phyloP scores from a whole-genome alignment of 768 basidiomycete genomes.

The Termitomyces sp. region DNA sequence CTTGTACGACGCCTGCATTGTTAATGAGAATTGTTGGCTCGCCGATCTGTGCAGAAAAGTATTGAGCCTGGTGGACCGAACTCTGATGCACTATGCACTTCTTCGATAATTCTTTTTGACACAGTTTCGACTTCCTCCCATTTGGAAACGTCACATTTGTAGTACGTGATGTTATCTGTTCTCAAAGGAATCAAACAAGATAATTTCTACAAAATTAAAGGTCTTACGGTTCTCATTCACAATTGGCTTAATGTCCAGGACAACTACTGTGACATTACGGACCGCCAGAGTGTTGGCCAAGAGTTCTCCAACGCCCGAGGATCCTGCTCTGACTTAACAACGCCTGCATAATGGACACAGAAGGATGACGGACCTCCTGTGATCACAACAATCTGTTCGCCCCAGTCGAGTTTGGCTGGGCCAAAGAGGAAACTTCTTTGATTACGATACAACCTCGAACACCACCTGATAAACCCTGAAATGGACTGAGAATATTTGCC shows the following conservation, averaged over 20 bases:
- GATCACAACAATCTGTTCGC: constrained; percentile 82
- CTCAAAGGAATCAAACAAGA: background rate
- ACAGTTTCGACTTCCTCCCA: constrained; percentile 79
- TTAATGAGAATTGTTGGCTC: constrained; percentile 88
- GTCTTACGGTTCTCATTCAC: constrained; percentile 68
- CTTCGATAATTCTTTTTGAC: constrained; percentile 68
- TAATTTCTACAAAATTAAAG: background rate
- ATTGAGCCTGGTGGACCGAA: background rate
- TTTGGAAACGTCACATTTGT: constrained; percentile 89
- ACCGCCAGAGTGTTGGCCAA: constrained; percentile 84
- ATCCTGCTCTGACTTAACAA: constrained; percentile 38
- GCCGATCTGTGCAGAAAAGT: constrained; percentile 51
- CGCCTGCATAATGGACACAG: background rate
- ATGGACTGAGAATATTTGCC: background rate
- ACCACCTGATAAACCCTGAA: constrained; percentile 66
- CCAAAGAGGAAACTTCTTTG: constrained; percentile 60
- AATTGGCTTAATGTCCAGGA: constrained; percentile 80
- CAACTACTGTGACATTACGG: constrained; percentile 76
- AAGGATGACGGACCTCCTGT: constrained; percentile 70
- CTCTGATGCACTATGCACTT: constrained; percentile 43
- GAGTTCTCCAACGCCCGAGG: constrained; percentile 86
- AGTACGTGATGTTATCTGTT: constrained; percentile 75
- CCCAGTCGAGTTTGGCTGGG: constrained; percentile 70
- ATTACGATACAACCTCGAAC: constrained; percentile 70
- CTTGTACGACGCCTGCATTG: constrained; percentile 93